Evolutionary conservation across 2,329 filamentous ascomycete genomes (phyloP).

Genomic region (Coleophoma cylindrospora): DNA sequence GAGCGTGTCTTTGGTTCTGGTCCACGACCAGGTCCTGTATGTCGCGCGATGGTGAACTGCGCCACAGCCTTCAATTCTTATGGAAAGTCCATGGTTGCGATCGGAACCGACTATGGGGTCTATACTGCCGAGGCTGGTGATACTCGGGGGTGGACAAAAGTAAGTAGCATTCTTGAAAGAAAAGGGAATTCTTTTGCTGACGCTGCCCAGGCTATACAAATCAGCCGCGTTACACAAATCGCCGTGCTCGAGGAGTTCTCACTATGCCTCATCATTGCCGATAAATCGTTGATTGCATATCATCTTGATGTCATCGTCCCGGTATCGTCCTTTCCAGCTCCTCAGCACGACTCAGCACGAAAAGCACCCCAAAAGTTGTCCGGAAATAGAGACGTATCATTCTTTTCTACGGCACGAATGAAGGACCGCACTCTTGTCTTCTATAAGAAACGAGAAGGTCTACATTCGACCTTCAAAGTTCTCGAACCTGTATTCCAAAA

Average conservation of each 20-base stretch:
- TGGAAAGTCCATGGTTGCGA: constrained; percentile 82
- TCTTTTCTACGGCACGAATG: constrained; percentile 95
- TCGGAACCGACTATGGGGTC: constrained; percentile 93
- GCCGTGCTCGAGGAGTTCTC: constrained; percentile 95
- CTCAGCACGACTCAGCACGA: constrained; percentile 66
- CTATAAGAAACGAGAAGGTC: constrained; percentile 92
- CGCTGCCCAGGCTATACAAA: constrained; percentile 62
- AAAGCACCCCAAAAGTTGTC: constrained; percentile 88
- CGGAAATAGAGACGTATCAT: constrained; percentile 85
- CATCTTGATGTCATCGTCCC: constrained; percentile 80
- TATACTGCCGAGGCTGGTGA: constrained; percentile 86
- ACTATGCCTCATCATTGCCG: constrained; percentile 83
- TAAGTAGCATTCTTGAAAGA: constrained; percentile 39
- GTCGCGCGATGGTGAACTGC: constrained; percentile 84
- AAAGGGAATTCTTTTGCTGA: constrained; percentile 9
- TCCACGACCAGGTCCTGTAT: constrained; percentile 71
- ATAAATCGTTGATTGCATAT: constrained; percentile 88
- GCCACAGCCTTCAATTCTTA: constrained; percentile 83
- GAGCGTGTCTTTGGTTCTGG: constrained; percentile 71
- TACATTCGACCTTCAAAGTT: constrained; percentile 94
- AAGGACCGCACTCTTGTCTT: constrained; percentile 93
- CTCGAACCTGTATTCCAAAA: constrained; percentile 95
- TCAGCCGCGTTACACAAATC: constrained; percentile 76
- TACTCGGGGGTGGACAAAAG: constrained; percentile 84
- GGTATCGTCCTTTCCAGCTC: constrained; percentile 54